Percentiles rank a stretch among this genome's conserved stretches.
These are phyloP conservation scores for Colletotrichum ledebouriae DNA, from an alignment of 2,329 filamentous ascomycete genomes.

Conservation along the genomic window DNA sequence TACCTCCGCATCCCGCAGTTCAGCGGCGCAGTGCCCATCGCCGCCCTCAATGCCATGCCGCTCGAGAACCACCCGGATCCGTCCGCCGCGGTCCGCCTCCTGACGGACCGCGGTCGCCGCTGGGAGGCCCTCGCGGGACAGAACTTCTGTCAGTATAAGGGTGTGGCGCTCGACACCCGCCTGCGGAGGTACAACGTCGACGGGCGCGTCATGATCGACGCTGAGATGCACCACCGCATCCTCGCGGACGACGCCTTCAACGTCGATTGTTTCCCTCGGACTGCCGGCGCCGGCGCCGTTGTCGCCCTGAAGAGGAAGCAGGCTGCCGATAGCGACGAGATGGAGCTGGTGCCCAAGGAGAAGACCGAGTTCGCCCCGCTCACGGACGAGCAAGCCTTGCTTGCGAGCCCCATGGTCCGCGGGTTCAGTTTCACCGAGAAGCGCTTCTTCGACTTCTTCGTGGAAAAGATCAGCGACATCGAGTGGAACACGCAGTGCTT, in stretches of 20 bases:
- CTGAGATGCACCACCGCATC: slow-evolving; percentile 83
- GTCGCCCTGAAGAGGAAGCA: slow-evolving; percentile 42
- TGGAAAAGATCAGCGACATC: slow-evolving; percentile 61
- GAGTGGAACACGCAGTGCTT: slow-evolving; percentile 64
- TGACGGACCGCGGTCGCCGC: slow-evolving; percentile 57
- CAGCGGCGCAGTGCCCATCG: slow-evolving; percentile 58
- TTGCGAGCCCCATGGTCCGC: slow-evolving; percentile 61
- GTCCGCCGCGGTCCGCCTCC: slow-evolving; percentile 49
- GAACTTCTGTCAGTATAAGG: slow-evolving; percentile 61
- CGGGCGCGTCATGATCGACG: slow-evolving; percentile 89
- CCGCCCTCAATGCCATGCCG: slow-evolving; percentile 58
- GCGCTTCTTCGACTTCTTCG: slow-evolving; percentile 63
- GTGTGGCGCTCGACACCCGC: slow-evolving; percentile 49
- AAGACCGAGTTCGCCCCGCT: slow-evolving; percentile 44
- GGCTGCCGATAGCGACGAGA: slow-evolving; percentile 39
- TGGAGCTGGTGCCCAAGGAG: slow-evolving; percentile 46
- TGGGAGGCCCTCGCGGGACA: slow-evolving; percentile 61
- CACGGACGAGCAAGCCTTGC: slow-evolving; percentile 56
- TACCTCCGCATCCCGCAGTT: slow-evolving; percentile 56
- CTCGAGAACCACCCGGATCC: slow-evolving; percentile 57
- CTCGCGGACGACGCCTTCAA: slow-evolving; percentile 84
- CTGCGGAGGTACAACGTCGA: slow-evolving; percentile 77
- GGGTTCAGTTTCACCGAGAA: slow-evolving; percentile 64
- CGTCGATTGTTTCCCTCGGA: slow-evolving; percentile 42
- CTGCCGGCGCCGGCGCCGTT: slow-evolving; percentile 5